Evolutionary conservation across 805 yeast genomes (phyloP).

Genomic region (Yamadazyma akitaensis): DNA sequence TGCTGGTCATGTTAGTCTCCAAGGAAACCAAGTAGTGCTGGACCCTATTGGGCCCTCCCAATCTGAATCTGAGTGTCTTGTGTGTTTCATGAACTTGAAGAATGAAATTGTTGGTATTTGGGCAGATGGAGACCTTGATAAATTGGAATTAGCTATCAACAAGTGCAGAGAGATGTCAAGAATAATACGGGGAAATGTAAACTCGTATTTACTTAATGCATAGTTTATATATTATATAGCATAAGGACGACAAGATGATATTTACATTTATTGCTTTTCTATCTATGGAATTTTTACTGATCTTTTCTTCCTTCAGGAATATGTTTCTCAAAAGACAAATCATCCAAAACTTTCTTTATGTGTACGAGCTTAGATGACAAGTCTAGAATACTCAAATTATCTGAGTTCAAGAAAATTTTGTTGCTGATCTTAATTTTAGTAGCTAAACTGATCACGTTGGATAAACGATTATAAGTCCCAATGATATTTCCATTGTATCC

Average conservation of each 20-base stretch:
- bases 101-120: conserved; percentile 60
- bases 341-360: conserved; percentile 34
- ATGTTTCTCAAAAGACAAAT: conserved; percentile 23
- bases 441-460: conserved; percentile 27
- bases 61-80: conserved; percentile 35
- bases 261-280: not conserved
- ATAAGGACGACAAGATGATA: not conserved
- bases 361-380: conserved; percentile 33
- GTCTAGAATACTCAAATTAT: conserved; percentile 24
- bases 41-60: conserved; percentile 18
- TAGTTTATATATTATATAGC: not conserved
- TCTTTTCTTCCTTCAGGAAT: conserved; percentile 13
- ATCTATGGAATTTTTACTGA: not conserved
- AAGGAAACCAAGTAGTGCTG: conserved; percentile 13
- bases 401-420: conserved; percentile 30
- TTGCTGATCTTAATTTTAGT: conserved; percentile 37
- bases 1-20: conserved; percentile 45
- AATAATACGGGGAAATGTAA: conserved; percentile 42
- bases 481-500: conserved; percentile 24
- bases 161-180: conserved; percentile 44
- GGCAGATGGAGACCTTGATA: conserved; percentile 31
- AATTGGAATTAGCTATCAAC: conserved; percentile 34
- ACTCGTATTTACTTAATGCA: conserved; percentile 33
- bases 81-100: conserved; percentile 53
- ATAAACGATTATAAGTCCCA: conserved; percentile 25